Percentiles rank a stretch among this genome's conserved stretches.
phyloP scores from a whole-genome alignment of 2,329 filamentous ascomycete genomes.

The Cladosporium sp. region DNA sequence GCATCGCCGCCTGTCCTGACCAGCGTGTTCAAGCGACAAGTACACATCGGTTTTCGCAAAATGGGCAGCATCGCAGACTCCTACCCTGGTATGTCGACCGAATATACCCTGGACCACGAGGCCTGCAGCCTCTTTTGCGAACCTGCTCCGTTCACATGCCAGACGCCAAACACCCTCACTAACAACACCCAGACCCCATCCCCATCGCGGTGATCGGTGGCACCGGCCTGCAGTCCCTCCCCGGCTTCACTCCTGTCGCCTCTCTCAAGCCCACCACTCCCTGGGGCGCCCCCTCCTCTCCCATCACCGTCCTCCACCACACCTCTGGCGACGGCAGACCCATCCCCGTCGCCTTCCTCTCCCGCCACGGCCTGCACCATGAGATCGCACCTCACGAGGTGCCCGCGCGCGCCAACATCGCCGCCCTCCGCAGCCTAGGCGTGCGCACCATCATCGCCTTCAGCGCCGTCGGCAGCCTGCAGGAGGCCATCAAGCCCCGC shows the following conservation, averaged over 20 bases:
- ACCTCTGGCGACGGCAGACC: conserved; percentile 52
- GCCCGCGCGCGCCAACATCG: conserved; percentile 91
- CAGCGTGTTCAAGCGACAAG: background rate
- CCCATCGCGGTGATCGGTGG: conserved; percentile 55
- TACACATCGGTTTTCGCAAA: conserved; percentile 30
- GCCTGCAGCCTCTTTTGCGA: background rate
- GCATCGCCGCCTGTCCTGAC: background rate
- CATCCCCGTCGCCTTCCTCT: conserved; percentile 77
- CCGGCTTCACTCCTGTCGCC: conserved; percentile 79
- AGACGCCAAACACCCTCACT: background rate
- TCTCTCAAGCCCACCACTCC: conserved; percentile 71
- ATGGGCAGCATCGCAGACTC: conserved; percentile 31
- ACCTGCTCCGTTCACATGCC: background rate
- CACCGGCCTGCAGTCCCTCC: conserved; percentile 82
- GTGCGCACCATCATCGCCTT: conserved; percentile 91
- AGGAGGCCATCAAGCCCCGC: conserved; percentile 86
- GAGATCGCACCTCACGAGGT: conserved; percentile 90
- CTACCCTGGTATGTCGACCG: conserved; percentile 24
- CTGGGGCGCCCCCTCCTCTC: conserved; percentile 74
- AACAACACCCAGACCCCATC: conserved; percentile 36
- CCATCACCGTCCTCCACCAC: conserved; percentile 85
- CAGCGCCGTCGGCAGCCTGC: conserved; percentile 86
- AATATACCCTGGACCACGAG: background rate
- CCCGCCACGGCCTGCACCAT: conserved; percentile 84
- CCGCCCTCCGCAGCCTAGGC: conserved; percentile 85